Evolutionary conservation across 495 filamentous ascomycete species (phyloP).

Genomic region (Xylaria palmicola): DNA sequence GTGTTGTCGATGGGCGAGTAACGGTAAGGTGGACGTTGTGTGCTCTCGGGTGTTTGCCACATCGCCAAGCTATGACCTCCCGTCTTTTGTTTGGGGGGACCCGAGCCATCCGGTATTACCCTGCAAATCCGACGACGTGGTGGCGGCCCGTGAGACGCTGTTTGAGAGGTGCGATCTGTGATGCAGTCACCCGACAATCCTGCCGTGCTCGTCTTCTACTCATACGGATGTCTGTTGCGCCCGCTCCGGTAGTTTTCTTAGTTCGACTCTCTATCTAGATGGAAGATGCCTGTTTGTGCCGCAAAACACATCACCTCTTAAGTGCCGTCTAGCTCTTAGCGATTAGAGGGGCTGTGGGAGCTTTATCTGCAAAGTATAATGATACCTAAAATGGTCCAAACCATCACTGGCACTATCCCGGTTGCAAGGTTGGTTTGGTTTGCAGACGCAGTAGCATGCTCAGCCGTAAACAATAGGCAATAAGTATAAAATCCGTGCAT

Average conservation of each 20-base stretch:
- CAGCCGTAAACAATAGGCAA: too few relatives aligned
- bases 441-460: too few relatives aligned
- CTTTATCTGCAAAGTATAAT: too few relatives aligned
- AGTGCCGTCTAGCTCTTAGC: too few relatives aligned
- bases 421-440: too few relatives aligned
- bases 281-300: not conserved
- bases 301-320: too few relatives aligned
- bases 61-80: not conserved
- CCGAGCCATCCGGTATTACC: not conserved
- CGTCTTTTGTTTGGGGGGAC: not conserved
- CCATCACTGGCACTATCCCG: too few relatives aligned
- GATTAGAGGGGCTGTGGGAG: too few relatives aligned
- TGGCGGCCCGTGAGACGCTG: not conserved
- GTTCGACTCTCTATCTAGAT: not conserved
- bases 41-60: constrained; percentile 1
- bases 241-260: not conserved
- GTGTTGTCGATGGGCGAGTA: not conserved
- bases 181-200: not conserved
- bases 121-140: not conserved
- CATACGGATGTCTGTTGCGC: not conserved
- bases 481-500: too few relatives aligned
- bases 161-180: not conserved
- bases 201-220: constrained; percentile 4
- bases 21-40: not conserved
- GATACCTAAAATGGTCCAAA: too few relatives aligned